phyloP scores from a whole-genome alignment of 148 eudicot species.

The Heliosperma pusillum region DNA sequence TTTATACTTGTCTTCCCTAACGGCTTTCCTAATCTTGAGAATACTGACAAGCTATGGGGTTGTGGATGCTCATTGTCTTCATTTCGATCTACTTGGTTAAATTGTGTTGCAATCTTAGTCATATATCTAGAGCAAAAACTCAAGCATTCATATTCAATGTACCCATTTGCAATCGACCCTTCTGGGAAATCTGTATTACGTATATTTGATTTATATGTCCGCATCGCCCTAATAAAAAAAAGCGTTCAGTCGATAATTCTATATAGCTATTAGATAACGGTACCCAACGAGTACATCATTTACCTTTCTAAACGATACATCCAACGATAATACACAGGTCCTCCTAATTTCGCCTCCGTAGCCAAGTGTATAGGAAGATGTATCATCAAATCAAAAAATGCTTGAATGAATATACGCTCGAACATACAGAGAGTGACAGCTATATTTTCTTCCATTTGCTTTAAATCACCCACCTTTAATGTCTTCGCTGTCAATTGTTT shows the following conservation, averaged over 20 bases:
- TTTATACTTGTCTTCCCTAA: conserved; percentile 2
- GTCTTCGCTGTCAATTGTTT: too few species aligned
- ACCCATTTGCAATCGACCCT: conserved; percentile 2
- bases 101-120: not conserved
- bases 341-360: not conserved
- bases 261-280: not conserved
- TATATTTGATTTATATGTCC: not conserved
- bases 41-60: not conserved
- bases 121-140: not conserved
- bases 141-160: not conserved
- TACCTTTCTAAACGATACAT: conserved; percentile 6
- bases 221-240: not conserved
- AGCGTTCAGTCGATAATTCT: not conserved
- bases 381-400: conserved; percentile 7
- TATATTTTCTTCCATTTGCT: too few species aligned
- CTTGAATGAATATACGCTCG: too few species aligned
- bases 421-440: too few species aligned
- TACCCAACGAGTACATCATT: not conserved
- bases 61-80: not conserved
- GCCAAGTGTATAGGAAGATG: conserved; percentile 2
- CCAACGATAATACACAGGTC: not conserved
- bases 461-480: too few species aligned
- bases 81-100: conserved; percentile 2
- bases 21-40: conserved; percentile 5
- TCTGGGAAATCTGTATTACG: not conserved